phyloP scores from a whole-genome alignment of 495 filamentous ascomycete species.

The Xylaria grammica region DNA sequence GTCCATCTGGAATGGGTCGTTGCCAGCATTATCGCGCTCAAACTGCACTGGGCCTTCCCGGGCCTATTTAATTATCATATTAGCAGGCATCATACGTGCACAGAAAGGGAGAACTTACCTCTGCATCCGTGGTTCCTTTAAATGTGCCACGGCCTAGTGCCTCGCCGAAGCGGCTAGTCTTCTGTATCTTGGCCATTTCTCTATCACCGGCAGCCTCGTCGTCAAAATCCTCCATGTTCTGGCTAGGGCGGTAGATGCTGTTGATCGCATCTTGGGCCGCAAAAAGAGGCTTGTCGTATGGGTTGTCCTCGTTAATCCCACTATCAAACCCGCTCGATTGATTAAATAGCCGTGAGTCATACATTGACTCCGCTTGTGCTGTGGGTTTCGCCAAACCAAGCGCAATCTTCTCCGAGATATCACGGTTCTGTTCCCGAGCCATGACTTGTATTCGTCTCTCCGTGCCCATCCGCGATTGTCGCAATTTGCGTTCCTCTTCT shows the following conservation, averaged over 20 bases:
- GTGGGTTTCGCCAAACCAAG: conserved; percentile 95
- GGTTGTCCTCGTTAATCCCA: conserved; percentile 97
- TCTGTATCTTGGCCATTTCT: conserved; percentile 87
- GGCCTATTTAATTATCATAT: conserved; percentile 50
- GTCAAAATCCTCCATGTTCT: conserved; percentile 71
- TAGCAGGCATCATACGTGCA: conserved; percentile 36
- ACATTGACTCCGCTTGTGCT: conserved; percentile 88
- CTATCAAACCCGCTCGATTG: conserved; percentile 84
- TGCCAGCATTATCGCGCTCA: conserved; percentile 77
- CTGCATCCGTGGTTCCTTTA: conserved; percentile 84
- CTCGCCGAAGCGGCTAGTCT: conserved; percentile 78
- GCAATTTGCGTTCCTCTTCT: conserved; percentile 85
- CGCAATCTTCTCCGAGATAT: conserved; percentile 97
- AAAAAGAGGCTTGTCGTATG: conserved; percentile 96
- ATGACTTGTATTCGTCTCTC: conserved; percentile 89
- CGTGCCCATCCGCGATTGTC: conserved; percentile 94
- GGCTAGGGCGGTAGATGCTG: conserved; percentile 87
- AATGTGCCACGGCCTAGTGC: conserved; percentile 89
- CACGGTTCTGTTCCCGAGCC: conserved; percentile 93
- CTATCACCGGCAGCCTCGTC: conserved; percentile 79
- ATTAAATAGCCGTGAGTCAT: conserved; percentile 94
- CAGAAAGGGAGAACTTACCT: conserved; percentile 59
- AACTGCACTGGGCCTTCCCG: conserved; percentile 96
- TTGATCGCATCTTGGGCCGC: conserved; percentile 94
- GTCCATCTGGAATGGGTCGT: conserved; percentile 90